These are phyloP conservation scores for Dendryphion nanum DNA, from an alignment of 2,329 filamentous ascomycete species.

Conservation along the genomic window DNA sequence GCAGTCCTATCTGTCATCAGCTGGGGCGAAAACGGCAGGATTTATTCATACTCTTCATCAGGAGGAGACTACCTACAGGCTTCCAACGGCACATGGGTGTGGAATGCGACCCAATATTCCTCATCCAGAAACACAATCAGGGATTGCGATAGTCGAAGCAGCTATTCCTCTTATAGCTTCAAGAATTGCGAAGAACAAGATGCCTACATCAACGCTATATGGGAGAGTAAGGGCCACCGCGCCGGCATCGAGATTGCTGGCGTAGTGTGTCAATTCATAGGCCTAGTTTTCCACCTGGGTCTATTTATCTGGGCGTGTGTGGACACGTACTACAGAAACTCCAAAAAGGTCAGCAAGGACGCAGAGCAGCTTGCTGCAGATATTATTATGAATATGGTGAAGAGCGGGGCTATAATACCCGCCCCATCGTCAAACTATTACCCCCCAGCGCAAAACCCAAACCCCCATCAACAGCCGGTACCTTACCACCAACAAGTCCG, in stretches of 20 bases:
- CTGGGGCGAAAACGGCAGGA: slow-evolving; percentile 20
- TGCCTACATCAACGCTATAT: slow-evolving; percentile 30
- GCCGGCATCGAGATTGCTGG: slow-evolving; percentile 19
- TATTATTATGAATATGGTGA: slow-evolving; percentile 36
- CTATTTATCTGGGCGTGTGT: slow-evolving; percentile 41
- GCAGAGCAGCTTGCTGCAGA: slow-evolving; percentile 32
- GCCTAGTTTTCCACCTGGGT: slow-evolving; percentile 29
- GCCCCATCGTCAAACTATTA: background rate
- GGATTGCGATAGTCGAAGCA: no score
- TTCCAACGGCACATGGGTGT: slow-evolving; percentile 34
- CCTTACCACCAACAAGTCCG: background rate
- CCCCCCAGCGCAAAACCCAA: background rate
- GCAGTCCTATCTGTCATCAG: slow-evolving; percentile 11
- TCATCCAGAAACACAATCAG: slow-evolving; percentile 12
- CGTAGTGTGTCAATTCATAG: slow-evolving; percentile 30
- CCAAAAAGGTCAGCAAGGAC: slow-evolving; percentile 22
- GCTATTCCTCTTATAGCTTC: slow-evolving; percentile 10
- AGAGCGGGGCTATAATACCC: slow-evolving; percentile 26
- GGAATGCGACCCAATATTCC: slow-evolving; percentile 11
- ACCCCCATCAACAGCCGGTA: background rate
- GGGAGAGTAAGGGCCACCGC: slow-evolving; percentile 20
- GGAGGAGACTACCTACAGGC: slow-evolving; percentile 21
- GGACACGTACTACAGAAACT: slow-evolving; percentile 28
- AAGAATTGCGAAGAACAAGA: slow-evolving; percentile 27
- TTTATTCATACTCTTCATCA: slow-evolving; percentile 8